Conservation (phyloP, 495 filamentous ascomycete genomes). For the Articulospora tetracladia region DNA sequence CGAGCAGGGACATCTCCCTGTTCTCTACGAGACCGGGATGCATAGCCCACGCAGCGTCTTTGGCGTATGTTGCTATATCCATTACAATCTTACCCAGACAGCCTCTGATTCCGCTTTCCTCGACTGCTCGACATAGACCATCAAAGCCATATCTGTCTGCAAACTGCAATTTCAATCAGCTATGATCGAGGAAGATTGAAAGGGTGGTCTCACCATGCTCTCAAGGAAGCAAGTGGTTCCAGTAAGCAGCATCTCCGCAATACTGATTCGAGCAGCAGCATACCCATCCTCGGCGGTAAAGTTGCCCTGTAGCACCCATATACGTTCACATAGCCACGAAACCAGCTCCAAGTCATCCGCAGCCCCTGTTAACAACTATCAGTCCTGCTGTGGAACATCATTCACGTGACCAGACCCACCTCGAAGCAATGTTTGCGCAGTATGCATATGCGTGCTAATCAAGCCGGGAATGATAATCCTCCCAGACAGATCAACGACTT, state of each 20-base stretch:
- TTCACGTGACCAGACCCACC: conserved; percentile 24
- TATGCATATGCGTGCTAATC: conserved; percentile 47
- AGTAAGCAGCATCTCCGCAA: conserved; percentile 46
- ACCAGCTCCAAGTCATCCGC: conserved; percentile 44
- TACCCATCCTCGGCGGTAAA: conserved; percentile 43
- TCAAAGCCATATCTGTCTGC: conserved; percentile 43
- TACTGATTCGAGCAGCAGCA: conserved; percentile 41
- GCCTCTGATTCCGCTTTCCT: conserved; percentile 44
- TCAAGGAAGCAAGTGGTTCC: conserved; percentile 51
- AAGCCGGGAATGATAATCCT: conserved; percentile 45
- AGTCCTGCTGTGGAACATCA: background rate
- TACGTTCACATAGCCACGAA: conserved; percentile 43
- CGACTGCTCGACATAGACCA: conserved; percentile 40
- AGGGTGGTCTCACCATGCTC: conserved; percentile 33
- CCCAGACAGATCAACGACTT: conserved; percentile 29
- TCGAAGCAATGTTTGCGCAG: conserved; percentile 44
- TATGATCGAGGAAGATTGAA: background rate
- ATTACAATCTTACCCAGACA: conserved; percentile 38
- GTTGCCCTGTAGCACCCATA: conserved; percentile 45
- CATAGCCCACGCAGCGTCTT: conserved; percentile 46
- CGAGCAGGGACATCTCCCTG: conserved; percentile 38
- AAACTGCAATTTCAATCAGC: conserved; percentile 22
- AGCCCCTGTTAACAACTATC: conserved; percentile 15
- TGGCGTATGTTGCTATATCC: conserved; percentile 38
- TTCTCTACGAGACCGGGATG: conserved; percentile 44